Base-by-base conservation (phyloP, 805 yeast genomes). In the Wickerhamiella azyma region DNA sequence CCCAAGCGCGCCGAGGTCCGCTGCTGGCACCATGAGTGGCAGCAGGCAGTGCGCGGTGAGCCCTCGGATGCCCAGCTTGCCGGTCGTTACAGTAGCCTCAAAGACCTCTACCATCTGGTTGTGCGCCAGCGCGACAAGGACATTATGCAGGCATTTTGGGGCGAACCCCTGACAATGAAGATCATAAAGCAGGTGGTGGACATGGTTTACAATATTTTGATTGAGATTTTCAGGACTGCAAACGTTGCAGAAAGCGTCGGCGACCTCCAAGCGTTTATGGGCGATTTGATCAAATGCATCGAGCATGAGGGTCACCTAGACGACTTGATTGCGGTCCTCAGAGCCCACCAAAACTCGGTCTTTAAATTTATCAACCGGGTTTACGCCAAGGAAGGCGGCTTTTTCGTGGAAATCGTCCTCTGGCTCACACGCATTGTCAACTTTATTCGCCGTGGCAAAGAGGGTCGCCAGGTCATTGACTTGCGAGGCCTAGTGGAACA, bases 351-450 rank as follows among this genome's bases (percentile, higher is more conserved):
- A 52, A 77, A 75, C 47, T 69, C 79, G 10, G 70, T 84, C 41
- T 84, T 84, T 67, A 66, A 66, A 45, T 92, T 89, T 57, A 69
- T 89, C 48, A 89, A 85, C 57, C 78, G 81, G 45, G 74, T 86
- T n/a, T 86, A 88, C 60, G 50, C 70, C n/a, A 76, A 82, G 52
- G 97, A 89, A 57, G 74, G 74, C 28, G 74, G 77, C 4, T 64
- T 89, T 5, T 89, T 89, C 63, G 76, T 78, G 43, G 77, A 77
- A 3, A 64, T 92, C 44, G 70, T 85, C 39, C 61, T 62, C 5
- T 89, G 96, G 96, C 68, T 85, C 39, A 76, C 81, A 48, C 66
- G 69, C 16, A 76, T 85, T 44, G 65, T 86, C 24, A 65, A 67
- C 10, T 75, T 84, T 50, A 64, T 88, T 43, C 72, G 83, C 47